Percentiles rank a stretch among this genome's conserved stretches.
phyloP scores from a whole-genome alignment of 2,329 filamentous ascomycete species.

The Incumbomyces lentus region DNA sequence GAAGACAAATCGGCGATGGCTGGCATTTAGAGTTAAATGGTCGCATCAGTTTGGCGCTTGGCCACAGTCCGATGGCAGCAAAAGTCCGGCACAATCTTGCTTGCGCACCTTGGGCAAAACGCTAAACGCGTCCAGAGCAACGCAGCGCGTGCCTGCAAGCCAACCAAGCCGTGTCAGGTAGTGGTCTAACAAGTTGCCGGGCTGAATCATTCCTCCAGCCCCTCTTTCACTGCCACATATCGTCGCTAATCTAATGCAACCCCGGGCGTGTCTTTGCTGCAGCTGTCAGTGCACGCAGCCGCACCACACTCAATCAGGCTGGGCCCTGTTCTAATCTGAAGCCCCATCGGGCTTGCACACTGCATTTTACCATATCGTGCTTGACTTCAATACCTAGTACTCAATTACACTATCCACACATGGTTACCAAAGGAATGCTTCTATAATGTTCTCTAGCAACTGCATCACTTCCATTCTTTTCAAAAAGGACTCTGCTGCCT shows the following conservation, averaged over 20 bases:
- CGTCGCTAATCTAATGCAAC: too few relatives aligned
- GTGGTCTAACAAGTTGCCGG: neutral
- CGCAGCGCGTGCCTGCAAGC: neutral
- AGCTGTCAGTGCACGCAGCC: neutral
- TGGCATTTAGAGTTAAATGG: too few relatives aligned
- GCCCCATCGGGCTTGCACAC: neutral
- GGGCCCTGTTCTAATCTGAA: neutral
- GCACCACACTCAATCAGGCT: neutral
- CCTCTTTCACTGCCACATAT: neutral
- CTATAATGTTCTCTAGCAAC: neutral
- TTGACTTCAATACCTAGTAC: neutral
- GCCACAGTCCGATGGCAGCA: too few relatives aligned
- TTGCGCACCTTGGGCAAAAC: neutral
- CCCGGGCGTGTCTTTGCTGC: neutral
- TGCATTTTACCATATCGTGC: neutral
- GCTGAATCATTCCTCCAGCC: neutral
- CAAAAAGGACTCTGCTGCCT: neutral
- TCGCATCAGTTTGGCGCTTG: too few relatives aligned
- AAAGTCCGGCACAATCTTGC: too few relatives aligned
- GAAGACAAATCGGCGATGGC: too few relatives aligned
- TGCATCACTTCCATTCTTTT: neutral
- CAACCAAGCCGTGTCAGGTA: neutral
- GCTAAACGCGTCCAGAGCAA: slow-evolving; percentile 3
- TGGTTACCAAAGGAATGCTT: slow-evolving; percentile 2
- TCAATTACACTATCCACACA: neutral